Percentiles rank a stretch among this genome's conserved stretches.
These are phyloP conservation scores for Saussurea involucrata DNA, from an alignment of 129 eudicot species.

Conservation along the genomic window DNA sequence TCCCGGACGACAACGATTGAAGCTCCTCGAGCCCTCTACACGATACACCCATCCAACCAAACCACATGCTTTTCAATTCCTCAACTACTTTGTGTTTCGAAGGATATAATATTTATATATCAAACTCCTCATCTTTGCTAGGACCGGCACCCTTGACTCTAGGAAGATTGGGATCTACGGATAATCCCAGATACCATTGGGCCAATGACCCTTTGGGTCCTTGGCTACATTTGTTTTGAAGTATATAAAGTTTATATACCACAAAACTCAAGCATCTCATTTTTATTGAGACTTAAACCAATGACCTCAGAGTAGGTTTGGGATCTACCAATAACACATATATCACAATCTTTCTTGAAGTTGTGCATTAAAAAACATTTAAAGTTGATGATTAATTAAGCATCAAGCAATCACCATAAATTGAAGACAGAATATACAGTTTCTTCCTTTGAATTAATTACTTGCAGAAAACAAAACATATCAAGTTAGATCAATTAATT, in stretches of 20 bases:
- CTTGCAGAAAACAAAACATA: not conserved
- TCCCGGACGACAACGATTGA: no score
- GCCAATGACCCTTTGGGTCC: not conserved
- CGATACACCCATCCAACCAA: no score
- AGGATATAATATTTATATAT: not conserved
- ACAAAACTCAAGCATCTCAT: not conserved
- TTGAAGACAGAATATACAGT: constrained; percentile 12
- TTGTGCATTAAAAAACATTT: not conserved
- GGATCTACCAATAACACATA: not conserved
- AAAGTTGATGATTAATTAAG: constrained; percentile 1
- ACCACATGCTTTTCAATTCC: not conserved
- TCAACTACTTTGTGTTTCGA: not conserved
- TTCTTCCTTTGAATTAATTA: not conserved
- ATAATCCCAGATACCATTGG: not conserved
- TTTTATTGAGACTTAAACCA: not conserved
- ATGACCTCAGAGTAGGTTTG: not conserved
- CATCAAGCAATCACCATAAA: not conserved
- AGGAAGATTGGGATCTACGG: no score
- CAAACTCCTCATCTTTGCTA: not conserved
- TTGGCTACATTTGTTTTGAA: not conserved
- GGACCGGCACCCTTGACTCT: not conserved
- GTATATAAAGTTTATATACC: not conserved
- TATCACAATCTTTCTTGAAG: not conserved
- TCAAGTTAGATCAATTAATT: constrained; percentile 3
- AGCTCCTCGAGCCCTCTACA: no score